Evolutionary conservation across 176 grass and related monocot species (phyloP).

Genomic region (Melocanna baccifera): DNA sequence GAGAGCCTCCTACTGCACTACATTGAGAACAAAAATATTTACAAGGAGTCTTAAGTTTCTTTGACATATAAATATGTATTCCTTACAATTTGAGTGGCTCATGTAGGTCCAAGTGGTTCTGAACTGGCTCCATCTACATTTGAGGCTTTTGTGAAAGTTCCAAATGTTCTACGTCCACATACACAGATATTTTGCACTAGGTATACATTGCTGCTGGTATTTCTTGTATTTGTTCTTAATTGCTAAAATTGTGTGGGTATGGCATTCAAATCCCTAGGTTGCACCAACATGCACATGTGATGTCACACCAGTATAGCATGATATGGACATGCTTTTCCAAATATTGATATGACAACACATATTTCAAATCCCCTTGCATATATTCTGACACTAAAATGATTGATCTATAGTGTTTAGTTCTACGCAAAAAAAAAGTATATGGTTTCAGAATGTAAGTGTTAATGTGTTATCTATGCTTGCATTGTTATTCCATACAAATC

Average conservation of each 20-base stretch:
- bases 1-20: too few species aligned
- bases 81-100: constrained; percentile 36
- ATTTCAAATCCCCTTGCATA: neutral
- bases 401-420: neutral
- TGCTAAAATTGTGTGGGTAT: constrained; percentile 3
- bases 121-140: constrained; percentile 65
- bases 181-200: constrained; percentile 97
- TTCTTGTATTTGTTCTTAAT: neutral
- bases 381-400: constrained; percentile 6
- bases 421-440: neutral
- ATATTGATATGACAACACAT: neutral
- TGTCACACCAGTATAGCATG: neutral
- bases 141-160: constrained; percentile 97
- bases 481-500: constrained; percentile 6
- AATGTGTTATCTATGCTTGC: neutral
- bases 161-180: constrained; percentile 76
- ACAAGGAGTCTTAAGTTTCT: constrained; percentile 5
- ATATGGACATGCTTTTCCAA: neutral
- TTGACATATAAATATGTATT: neutral
- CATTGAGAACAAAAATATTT: too few species aligned
- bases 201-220: constrained; percentile 27
- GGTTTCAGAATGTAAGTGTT: neutral
- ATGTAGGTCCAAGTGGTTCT: constrained; percentile 80
- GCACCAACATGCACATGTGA: neutral
- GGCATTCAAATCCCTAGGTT: constrained; percentile 5